A percentile compares a stretch with the other conserved stretches of the same genome.
Evolutionary conservation across 768 basidiomycete species (phyloP).

Genomic region (Rhodotorula babjevae): DNA sequence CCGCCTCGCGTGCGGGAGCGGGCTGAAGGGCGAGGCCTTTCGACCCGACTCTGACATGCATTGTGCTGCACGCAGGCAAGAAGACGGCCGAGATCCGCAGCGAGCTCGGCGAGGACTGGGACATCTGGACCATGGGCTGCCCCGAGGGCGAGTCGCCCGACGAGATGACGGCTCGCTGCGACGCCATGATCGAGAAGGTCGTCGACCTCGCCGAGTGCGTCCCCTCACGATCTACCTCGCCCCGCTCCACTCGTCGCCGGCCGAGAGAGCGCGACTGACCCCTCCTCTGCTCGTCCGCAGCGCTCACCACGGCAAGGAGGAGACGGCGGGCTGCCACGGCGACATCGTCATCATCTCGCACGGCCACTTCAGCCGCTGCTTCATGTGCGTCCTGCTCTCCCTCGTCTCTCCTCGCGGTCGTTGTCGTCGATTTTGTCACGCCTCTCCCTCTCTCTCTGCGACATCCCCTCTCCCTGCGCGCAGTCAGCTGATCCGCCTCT

Average conservation of each 20-base stretch:
- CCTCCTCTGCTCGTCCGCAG: constrained; percentile 52
- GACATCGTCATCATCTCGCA: constrained; percentile 89
- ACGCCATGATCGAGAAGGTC: constrained; percentile 67
- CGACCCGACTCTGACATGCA: too few relatives aligned
- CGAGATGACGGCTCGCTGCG: constrained; percentile 74
- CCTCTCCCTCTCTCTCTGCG: too few relatives aligned
- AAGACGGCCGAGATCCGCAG: constrained; percentile 16
- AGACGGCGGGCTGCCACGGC: constrained; percentile 61
- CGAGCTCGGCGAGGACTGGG: constrained; percentile 56
- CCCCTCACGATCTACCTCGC: neutral
- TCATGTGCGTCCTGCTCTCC: constrained; percentile 23
- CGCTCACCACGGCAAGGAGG: constrained; percentile 67
- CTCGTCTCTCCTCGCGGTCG: too few relatives aligned
- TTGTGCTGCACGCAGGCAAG: constrained; percentile 41
- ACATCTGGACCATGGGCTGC: constrained; percentile 54
- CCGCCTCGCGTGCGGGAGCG: too few relatives aligned
- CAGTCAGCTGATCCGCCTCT: too few relatives aligned
- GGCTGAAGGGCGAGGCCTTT: too few relatives aligned
- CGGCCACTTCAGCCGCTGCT: constrained; percentile 55
- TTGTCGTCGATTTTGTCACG: too few relatives aligned
- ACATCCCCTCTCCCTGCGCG: too few relatives aligned
- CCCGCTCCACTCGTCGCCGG: too few relatives aligned
- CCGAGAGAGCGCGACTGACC: neutral
- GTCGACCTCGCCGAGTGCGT: constrained; percentile 37
- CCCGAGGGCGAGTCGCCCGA: constrained; percentile 79